Evolutionary conservation across 2,329 filamentous ascomycete genomes (phyloP).

Genomic region (Nothomitra cinnamomea): DNA sequence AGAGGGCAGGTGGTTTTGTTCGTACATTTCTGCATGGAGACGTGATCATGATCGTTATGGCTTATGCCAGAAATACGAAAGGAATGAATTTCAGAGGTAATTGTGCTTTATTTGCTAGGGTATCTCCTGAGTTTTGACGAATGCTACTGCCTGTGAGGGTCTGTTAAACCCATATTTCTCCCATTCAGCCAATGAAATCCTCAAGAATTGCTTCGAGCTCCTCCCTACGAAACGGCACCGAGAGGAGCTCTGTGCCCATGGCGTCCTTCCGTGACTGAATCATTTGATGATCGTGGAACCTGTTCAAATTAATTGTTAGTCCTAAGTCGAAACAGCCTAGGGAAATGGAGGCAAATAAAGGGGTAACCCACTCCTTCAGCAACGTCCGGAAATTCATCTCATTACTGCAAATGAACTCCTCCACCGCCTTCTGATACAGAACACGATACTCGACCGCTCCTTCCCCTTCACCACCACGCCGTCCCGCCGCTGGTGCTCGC

Average conservation of each 20-base stretch:
- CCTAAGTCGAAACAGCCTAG: too few relatives aligned
- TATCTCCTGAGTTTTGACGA: too few relatives aligned
- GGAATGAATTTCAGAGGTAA: too few relatives aligned
- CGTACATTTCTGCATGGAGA: too few relatives aligned
- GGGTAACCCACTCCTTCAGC: constrained; percentile 59
- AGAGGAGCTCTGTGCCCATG: constrained; percentile 68
- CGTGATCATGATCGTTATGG: too few relatives aligned
- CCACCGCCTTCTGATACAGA: constrained; percentile 85
- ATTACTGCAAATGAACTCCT: constrained; percentile 92
- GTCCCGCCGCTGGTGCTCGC: too few relatives aligned
- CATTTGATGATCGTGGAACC: constrained; percentile 96
- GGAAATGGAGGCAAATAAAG: background rate
- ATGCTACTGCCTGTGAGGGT: too few relatives aligned
- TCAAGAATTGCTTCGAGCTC: constrained; percentile 82
- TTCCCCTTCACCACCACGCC: constrained; percentile 22
- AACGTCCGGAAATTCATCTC: constrained; percentile 91
- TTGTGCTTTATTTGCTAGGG: too few relatives aligned
- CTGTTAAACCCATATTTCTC: too few relatives aligned
- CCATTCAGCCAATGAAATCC: constrained; percentile 35
- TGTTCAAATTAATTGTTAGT: constrained; percentile 20
- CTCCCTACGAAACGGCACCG: constrained; percentile 70
- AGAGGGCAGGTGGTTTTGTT: too few relatives aligned
- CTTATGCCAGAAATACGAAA: too few relatives aligned
- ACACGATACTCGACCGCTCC: constrained; percentile 75
- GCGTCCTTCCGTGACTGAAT: constrained; percentile 76